Evolutionary conservation across 352 stramenopile species (phyloP).

Genomic region (Globisporangium lucens): DNA sequence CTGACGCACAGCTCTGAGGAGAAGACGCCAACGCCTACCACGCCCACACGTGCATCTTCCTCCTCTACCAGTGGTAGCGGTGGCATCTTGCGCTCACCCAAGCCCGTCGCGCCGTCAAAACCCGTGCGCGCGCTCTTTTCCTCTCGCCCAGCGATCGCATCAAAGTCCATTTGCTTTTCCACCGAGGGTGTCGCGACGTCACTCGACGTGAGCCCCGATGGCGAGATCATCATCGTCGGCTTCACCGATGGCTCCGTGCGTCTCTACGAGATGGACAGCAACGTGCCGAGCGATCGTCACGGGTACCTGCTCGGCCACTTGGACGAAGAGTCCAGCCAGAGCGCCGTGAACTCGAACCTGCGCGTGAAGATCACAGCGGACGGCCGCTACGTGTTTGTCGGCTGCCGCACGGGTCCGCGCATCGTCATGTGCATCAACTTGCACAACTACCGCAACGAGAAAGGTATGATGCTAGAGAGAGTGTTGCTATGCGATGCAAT

Average conservation of each 20-base stretch:
- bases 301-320: conserved; percentile 79
- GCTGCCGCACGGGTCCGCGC: conserved; percentile 57
- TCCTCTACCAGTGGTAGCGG: background rate
- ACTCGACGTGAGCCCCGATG: conserved; percentile 71
- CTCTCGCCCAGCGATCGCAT: conserved; percentile 34
- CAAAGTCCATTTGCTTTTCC: conserved; percentile 81
- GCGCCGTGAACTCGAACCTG: conserved; percentile 45
- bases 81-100: conserved; percentile 9
- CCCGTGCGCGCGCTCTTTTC: conserved; percentile 53
- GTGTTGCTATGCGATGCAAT: background rate
- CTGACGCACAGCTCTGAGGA: conserved; percentile 19
- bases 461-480: conserved; percentile 37
- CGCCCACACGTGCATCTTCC: conserved; percentile 34
- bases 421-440: conserved; percentile 84
- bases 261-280: conserved; percentile 86
- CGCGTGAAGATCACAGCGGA: conserved; percentile 78
- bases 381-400: conserved; percentile 80
- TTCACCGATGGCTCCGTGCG: conserved; percentile 78
- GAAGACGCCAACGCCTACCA: conserved; percentile 24
- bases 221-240: conserved; percentile 78
- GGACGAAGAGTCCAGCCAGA: conserved; percentile 66
- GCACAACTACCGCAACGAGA: conserved; percentile 76
- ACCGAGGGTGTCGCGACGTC: conserved; percentile 71
- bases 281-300: conserved; percentile 72
- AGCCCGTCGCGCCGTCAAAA: conserved; percentile 29